These are phyloP conservation scores for Lipomyces yamanashiensis DNA, from an alignment of 805 yeast genomes.

Conservation along the genomic window DNA sequence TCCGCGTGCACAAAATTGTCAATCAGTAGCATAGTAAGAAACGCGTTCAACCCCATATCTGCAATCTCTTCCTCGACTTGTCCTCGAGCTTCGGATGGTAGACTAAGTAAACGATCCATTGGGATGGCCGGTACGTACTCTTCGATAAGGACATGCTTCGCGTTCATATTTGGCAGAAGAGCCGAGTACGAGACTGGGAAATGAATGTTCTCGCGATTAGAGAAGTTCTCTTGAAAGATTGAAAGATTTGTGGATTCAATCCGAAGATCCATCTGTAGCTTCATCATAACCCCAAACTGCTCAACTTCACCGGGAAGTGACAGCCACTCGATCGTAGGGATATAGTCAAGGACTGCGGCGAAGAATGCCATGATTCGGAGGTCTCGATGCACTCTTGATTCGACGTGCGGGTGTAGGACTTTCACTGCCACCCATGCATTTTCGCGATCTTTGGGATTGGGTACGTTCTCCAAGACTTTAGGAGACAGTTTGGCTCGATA, in stretches of 20 bases:
- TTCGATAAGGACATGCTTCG: slow-evolving; percentile 81
- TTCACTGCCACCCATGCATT: slow-evolving; percentile 76
- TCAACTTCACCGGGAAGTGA: slow-evolving; percentile 93
- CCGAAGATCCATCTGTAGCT: slow-evolving; percentile 82
- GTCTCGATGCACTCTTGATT: slow-evolving; percentile 73
- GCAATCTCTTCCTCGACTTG: slow-evolving; percentile 58
- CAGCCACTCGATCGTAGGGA: slow-evolving; percentile 98
- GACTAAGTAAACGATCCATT: slow-evolving; percentile 67
- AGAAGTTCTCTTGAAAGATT: slow-evolving; percentile 72
- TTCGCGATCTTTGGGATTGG: slow-evolving; percentile 27
- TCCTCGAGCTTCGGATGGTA: slow-evolving; percentile 43
- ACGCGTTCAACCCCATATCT: slow-evolving; percentile 86
- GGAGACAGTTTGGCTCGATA: slow-evolving; percentile 69
- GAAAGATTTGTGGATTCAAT: slow-evolving; percentile 84
- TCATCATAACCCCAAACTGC: slow-evolving; percentile 85
- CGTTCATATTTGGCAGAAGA: slow-evolving; percentile 44
- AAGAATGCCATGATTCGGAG: slow-evolving; percentile 80
- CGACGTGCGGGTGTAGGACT: slow-evolving; percentile 88
- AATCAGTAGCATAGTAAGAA: slow-evolving; percentile 86
- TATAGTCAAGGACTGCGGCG: slow-evolving; percentile 66
- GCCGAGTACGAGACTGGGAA: slow-evolving; percentile 79
- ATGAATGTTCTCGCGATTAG: slow-evolving; percentile 59
- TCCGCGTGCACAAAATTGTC: slow-evolving; percentile 97
- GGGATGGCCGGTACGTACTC: slow-evolving; percentile 84
- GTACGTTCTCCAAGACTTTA: slow-evolving; percentile 29